Conservation (phyloP, 2,329 filamentous ascomycete genomes). For the Trichoderma sp. region DNA sequence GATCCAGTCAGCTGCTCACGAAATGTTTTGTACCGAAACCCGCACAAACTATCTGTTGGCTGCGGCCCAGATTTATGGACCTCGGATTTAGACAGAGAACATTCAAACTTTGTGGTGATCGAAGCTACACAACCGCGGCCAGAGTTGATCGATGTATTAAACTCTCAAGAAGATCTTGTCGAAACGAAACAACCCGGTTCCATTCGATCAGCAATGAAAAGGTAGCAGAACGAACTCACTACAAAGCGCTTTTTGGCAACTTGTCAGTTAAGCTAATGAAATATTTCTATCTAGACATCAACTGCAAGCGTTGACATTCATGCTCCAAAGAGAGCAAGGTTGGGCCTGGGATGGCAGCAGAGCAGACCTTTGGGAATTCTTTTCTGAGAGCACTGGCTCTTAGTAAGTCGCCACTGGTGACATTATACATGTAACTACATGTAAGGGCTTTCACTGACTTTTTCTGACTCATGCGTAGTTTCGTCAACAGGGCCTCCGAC, state of each 20-base stretch:
- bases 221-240: not conserved
- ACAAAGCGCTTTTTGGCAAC: not conserved
- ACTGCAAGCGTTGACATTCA: conserved; percentile 44
- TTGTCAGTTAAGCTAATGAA: not conserved
- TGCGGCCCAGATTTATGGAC: not conserved
- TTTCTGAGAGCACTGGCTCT: conserved; percentile 23
- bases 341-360: conserved; percentile 32
- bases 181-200: not conserved
- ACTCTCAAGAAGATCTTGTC: not conserved
- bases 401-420: not conserved
- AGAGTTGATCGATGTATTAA: not conserved
- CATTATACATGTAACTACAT: not conserved
- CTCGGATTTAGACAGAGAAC: not conserved
- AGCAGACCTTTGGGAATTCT: conserved; percentile 36
- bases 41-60: not conserved
- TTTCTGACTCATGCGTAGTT: no score
- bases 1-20: not conserved
- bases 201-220: not conserved
- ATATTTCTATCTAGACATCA: conserved; percentile 37
- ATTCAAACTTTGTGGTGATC: not conserved
- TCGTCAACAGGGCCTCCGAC: conserved; percentile 36
- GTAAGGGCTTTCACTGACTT: no score
- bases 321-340: conserved; percentile 38
- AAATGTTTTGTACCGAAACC: conserved; percentile 6
- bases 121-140: not conserved